Percentiles rank a stretch among this genome's conserved stretches.
These are phyloP conservation scores for Fusarium temperatum DNA, from an alignment of 2,329 filamentous ascomycete genomes.

Conservation along the genomic window DNA sequence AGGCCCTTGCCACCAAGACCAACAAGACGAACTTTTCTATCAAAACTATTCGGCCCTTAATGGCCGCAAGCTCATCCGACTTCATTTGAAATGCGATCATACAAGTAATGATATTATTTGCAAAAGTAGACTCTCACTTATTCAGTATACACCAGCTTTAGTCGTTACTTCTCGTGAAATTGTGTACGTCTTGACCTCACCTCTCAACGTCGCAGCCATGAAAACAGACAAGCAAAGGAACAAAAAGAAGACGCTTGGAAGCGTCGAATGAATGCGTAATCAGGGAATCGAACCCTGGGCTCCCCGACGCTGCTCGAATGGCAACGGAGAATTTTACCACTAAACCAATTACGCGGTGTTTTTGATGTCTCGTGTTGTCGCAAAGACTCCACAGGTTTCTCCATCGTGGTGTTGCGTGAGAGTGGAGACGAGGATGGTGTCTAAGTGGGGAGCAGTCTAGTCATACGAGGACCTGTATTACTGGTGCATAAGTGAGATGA, in stretches of 20 bases:
- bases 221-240: neutral
- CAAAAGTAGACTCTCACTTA: rapidly evolving
- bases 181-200: neutral
- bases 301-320: neutral
- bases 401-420: neutral
- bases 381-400: neutral
- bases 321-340: slow-evolving; percentile 1
- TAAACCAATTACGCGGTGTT: neutral
- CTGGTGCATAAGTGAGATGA: neutral
- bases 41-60: too few relatives aligned
- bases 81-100: rapidly evolving
- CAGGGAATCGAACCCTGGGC: neutral
- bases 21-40: too few relatives aligned
- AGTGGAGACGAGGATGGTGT: neutral
- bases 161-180: neutral
- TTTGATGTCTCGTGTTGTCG: neutral
- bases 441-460: neutral
- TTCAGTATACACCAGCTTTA: neutral
- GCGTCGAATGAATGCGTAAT: neutral
- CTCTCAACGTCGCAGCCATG: neutral
- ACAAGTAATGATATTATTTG: rapidly evolving
- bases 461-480: neutral
- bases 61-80: too few relatives aligned
- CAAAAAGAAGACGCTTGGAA: neutral
- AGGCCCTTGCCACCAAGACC: too few relatives aligned